Conservation (phyloP, 2,329 filamentous ascomycete species). For the Xylaria sp. region DNA sequence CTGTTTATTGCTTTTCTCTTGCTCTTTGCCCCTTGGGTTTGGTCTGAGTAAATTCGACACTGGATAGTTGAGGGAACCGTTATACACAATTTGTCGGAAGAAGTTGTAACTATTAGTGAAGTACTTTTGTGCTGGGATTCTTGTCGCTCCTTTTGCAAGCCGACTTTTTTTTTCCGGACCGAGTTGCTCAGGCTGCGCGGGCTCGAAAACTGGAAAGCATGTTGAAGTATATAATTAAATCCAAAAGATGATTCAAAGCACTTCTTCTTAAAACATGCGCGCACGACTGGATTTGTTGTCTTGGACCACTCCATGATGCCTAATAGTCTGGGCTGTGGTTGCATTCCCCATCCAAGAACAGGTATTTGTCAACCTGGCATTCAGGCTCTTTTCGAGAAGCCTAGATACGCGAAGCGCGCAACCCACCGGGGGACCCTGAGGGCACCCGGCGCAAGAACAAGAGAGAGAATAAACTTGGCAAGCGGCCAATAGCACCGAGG, state of each 20-base stretch:
- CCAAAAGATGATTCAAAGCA: slow-evolving; percentile 10
- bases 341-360: background rate
- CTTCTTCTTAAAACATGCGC: background rate
- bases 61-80: background rate
- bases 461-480: background rate
- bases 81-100: background rate
- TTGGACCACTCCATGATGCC: background rate
- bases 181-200: slow-evolving; percentile 4
- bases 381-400: slow-evolving; percentile 24
- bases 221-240: slow-evolving; percentile 17
- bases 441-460: background rate
- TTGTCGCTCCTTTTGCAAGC: slow-evolving; percentile 16
- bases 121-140: slow-evolving; percentile 16
- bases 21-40: background rate
- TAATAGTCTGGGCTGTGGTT: background rate
- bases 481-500: slow-evolving; percentile 5
- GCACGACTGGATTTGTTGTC: background rate
- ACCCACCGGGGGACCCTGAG: background rate
- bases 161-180: background rate
- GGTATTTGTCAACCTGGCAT: slow-evolving; percentile 26
- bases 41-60: background rate
- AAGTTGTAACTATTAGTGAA: slow-evolving; percentile 20
- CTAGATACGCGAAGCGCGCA: slow-evolving; percentile 7
- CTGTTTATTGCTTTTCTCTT: background rate
- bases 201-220: slow-evolving; percentile 7